Conservation (phyloP, 805 yeast species). For the Nakazawaea peltata region DNA sequence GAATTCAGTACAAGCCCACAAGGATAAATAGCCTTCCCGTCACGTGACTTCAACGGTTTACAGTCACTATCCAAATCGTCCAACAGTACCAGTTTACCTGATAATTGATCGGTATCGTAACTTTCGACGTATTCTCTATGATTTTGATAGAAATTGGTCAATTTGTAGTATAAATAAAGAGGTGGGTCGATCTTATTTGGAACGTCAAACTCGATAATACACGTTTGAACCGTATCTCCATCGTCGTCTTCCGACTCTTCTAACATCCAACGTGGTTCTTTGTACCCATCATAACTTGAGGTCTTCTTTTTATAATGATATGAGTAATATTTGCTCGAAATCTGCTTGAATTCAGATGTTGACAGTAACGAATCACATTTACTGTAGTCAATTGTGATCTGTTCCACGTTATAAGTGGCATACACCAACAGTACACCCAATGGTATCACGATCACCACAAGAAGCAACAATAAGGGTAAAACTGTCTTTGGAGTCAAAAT, state of each 20-base stretch:
- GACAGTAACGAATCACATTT: slow-evolving; percentile 49
- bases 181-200: slow-evolving; percentile 68
- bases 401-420: slow-evolving; percentile 75
- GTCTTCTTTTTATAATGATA: slow-evolving; percentile 51
- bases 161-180: slow-evolving; percentile 68
- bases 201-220: slow-evolving; percentile 64
- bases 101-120: slow-evolving; percentile 71
- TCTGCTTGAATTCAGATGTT: slow-evolving; percentile 28
- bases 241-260: slow-evolving; percentile 22
- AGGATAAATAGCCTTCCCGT: slow-evolving; percentile 56
- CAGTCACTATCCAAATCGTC: slow-evolving; percentile 45
- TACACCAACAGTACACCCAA: slow-evolving; percentile 79
- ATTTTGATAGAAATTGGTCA: slow-evolving; percentile 90
- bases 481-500: slow-evolving; percentile 89
- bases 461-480: slow-evolving; percentile 67
- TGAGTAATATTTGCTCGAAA: slow-evolving; percentile 52
- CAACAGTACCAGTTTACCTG: slow-evolving; percentile 60
- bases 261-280: slow-evolving; percentile 58
- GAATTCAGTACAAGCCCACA: slow-evolving; percentile 96
- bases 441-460: slow-evolving; percentile 81
- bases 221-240: slow-evolving; percentile 32
- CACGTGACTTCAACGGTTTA: slow-evolving; percentile 36
- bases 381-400: slow-evolving; percentile 67
- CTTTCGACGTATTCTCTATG: slow-evolving; percentile 91
- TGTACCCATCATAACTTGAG: slow-evolving; percentile 19